Conservation (phyloP, 2,329 filamentous ascomycete species). For the Didymella pinodella region DNA sequence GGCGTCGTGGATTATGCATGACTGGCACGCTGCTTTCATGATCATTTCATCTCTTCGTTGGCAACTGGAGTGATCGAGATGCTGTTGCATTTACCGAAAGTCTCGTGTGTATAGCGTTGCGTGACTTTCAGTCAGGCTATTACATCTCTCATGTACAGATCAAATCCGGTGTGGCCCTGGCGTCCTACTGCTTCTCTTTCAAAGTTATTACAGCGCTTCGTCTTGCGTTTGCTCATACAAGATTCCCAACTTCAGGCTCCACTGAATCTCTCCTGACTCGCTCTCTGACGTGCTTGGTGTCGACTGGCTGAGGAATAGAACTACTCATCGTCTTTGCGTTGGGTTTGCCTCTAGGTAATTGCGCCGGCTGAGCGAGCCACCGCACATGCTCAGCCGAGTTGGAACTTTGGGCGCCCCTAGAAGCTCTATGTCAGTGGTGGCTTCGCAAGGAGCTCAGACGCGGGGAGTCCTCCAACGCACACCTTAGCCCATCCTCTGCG, state of each 20-base stretch:
- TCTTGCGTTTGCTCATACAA: background rate
- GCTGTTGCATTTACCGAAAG: too few species aligned
- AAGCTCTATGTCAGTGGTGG: conserved; percentile 3
- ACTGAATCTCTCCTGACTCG: background rate
- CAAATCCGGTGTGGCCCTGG: background rate
- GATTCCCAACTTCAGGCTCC: background rate
- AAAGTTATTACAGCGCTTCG: background rate
- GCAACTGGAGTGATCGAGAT: too few species aligned
- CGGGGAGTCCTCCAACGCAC: conserved; percentile 1
- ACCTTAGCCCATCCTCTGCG: conserved; percentile 18
- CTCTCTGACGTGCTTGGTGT: background rate
- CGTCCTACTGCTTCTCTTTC: background rate
- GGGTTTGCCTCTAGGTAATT: background rate
- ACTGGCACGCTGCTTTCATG: too few species aligned
- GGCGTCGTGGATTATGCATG: too few species aligned
- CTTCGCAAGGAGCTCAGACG: background rate
- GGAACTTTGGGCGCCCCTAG: background rate
- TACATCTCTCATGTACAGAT: too few species aligned
- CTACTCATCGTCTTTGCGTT: background rate
- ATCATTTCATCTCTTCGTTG: too few species aligned
- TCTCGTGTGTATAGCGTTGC: too few species aligned
- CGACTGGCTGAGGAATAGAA: background rate
- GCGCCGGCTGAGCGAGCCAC: background rate
- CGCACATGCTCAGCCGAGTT: background rate
- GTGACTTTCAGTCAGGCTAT: too few species aligned